Conservation (phyloP, 257 asterid species). For the Jacaranda mimosifolia region DNA sequence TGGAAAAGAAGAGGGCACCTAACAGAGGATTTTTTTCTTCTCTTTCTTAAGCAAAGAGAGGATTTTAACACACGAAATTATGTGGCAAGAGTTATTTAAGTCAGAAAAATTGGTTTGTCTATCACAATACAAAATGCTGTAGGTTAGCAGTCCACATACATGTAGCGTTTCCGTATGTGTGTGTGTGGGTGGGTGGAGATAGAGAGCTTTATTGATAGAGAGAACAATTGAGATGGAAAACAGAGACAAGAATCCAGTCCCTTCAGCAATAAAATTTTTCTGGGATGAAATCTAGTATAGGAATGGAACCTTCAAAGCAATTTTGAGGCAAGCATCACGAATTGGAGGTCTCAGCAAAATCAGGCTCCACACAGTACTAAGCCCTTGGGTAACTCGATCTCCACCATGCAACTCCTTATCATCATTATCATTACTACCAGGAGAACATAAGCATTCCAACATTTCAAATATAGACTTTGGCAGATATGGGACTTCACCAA, state of each 20-base stretch:
- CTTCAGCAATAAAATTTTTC: neutral
- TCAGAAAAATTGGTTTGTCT: neutral
- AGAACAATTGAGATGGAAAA: neutral
- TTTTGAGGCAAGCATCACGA: constrained; percentile 85
- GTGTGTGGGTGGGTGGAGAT: neutral
- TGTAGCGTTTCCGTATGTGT: neutral
- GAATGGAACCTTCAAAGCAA: constrained; percentile 81
- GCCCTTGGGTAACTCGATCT: constrained; percentile 98
- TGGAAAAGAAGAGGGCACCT: too few relatives aligned
- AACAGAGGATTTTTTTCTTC: too few relatives aligned
- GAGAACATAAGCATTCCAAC: constrained; percentile 85
- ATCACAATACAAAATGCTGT: neutral
- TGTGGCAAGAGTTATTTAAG: constrained; percentile 4
- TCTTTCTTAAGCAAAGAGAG: too few relatives aligned
- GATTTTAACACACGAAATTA: neutral
- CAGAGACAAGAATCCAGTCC: constrained; percentile 11
- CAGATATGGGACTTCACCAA: constrained; percentile 89
- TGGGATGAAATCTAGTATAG: constrained; percentile 25
- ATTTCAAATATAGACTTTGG: constrained; percentile 79
- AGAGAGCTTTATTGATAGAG: too few relatives aligned
- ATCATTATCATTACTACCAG: constrained; percentile 67
- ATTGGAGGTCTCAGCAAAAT: constrained; percentile 90
- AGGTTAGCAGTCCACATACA: neutral
- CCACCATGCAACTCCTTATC: constrained; percentile 80
- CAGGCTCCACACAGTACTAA: constrained; percentile 90